Evolutionary conservation across 2,329 filamentous ascomycete genomes (phyloP).

Genomic region (Scedosporium dehoogii): DNA sequence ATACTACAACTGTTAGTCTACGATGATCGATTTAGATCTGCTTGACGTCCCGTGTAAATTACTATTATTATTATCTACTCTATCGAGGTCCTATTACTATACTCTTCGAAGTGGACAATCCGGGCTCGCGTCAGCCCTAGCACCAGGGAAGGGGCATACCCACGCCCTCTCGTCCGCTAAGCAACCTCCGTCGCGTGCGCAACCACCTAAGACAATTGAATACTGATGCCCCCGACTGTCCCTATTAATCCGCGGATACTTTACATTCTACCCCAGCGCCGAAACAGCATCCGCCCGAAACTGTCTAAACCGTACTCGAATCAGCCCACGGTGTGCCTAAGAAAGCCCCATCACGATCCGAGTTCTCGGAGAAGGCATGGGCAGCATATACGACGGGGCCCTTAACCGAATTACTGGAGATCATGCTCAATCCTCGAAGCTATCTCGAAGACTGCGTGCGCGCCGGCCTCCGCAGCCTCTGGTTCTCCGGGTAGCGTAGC

Average conservation of each 20-base stretch:
- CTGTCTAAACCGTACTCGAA: too few relatives aligned
- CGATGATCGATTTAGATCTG: not conserved
- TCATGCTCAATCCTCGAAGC: slow-evolving; percentile 64
- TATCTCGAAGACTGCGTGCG: slow-evolving; percentile 67
- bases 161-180: too few relatives aligned
- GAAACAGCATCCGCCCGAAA: too few relatives aligned
- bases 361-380: slow-evolving; percentile 61
- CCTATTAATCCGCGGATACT: too few relatives aligned
- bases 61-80: slow-evolving; percentile 50
- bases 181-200: too few relatives aligned
- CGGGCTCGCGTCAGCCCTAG: slow-evolving; percentile 88
- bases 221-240: too few relatives aligned
- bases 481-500: slow-evolving; percentile 52
- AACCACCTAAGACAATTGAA: too few relatives aligned
- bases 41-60: not conserved
- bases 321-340: too few relatives aligned
- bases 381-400: slow-evolving; percentile 71
- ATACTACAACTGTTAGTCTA: too few relatives aligned
- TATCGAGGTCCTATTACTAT: slow-evolving; percentile 91
- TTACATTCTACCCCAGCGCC: too few relatives aligned
- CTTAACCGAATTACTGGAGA: slow-evolving; percentile 63
- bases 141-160: too few relatives aligned
- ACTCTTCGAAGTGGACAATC: slow-evolving; percentile 96
- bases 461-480: slow-evolving; percentile 41
- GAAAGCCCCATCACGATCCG: too few relatives aligned